phyloP scores from a whole-genome alignment of 2,329 filamentous ascomycete species.

The Fusarium albidum region DNA sequence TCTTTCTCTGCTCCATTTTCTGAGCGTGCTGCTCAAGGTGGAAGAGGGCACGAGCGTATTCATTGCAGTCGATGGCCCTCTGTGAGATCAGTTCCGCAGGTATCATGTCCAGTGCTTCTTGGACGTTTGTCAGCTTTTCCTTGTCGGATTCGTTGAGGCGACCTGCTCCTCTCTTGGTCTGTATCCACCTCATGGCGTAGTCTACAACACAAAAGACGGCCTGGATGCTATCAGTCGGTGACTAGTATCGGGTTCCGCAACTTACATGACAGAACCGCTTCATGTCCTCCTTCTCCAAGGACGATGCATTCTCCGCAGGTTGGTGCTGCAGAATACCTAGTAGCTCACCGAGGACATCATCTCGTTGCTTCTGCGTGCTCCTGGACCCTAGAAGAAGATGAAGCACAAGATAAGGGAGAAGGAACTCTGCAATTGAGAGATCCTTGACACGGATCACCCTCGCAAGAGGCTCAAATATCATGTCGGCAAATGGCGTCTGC shows the following conservation, averaged over 20 bases:
- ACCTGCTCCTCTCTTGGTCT: slow-evolving; percentile 66
- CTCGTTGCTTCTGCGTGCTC: slow-evolving; percentile 66
- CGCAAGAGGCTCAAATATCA: slow-evolving; percentile 82
- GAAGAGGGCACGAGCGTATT: slow-evolving; percentile 90
- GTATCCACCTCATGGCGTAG: slow-evolving; percentile 90
- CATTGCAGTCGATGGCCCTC: slow-evolving; percentile 91
- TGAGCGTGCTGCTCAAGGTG: slow-evolving; percentile 92
- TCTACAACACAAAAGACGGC: slow-evolving; percentile 91
- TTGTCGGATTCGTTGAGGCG: slow-evolving; percentile 51
- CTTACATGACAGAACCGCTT: slow-evolving; percentile 87
- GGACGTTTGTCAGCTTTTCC: slow-evolving; percentile 58
- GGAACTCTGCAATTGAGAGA: slow-evolving; percentile 83
- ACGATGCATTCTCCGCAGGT: slow-evolving; percentile 57
- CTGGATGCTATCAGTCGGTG: slow-evolving; percentile 52
- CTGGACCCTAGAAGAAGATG: slow-evolving; percentile 81
- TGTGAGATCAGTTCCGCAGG: slow-evolving; percentile 79
- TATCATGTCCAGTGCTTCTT: slow-evolving; percentile 66
- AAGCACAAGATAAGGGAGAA: slow-evolving; percentile 86
- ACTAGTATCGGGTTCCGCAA: neutral
- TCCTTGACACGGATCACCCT: slow-evolving; percentile 88
- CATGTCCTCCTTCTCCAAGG: slow-evolving; percentile 75
- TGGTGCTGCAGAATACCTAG: slow-evolving; percentile 75
- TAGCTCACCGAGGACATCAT: slow-evolving; percentile 76
- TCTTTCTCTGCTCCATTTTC: slow-evolving; percentile 54
- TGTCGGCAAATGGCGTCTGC: slow-evolving; percentile 75